These are phyloP conservation scores for Isoetes engelmannii DNA, from an alignment of 83 land plant genomes.

Conservation along the genomic window DNA sequence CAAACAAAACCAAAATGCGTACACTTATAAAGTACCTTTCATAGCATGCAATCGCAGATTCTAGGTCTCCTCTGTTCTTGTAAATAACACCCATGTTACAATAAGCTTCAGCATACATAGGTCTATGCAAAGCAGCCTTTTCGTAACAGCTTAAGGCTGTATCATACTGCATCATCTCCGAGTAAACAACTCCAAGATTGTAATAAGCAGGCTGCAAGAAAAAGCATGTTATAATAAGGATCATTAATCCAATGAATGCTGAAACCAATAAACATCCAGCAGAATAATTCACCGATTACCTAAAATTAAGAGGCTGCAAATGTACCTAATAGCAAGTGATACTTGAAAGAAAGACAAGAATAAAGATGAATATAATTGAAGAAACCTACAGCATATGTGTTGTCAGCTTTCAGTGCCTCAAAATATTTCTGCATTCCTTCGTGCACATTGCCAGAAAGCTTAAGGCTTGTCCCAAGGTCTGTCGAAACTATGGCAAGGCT, in stretches of 20 bases:
- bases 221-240: neutral
- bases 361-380: neutral
- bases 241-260: neutral
- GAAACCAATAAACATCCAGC: neutral
- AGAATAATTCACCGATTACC: no score
- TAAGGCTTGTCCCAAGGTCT: constrained; percentile 92
- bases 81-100: constrained; percentile 99
- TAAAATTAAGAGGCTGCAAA: neutral
- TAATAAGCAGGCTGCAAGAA: constrained; percentile 92
- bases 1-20: neutral
- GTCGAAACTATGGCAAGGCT: constrained; percentile 90
- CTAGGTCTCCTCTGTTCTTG: constrained; percentile 91
- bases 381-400: constrained; percentile 77
- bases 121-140: constrained; percentile 89
- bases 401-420: constrained; percentile 89
- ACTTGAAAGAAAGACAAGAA: neutral
- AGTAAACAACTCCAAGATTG: constrained; percentile 96
- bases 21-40: constrained; percentile 51
- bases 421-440: constrained; percentile 91
- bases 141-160: constrained; percentile 84
- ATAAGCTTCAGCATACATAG: constrained; percentile 99
- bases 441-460: constrained; percentile 90
- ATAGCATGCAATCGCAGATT: constrained; percentile 92
- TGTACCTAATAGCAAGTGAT: neutral
- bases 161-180: constrained; percentile 98